Evolutionary conservation across 2,329 filamentous ascomycete genomes (phyloP).

Genomic region (Pseudogymnoascus sp.): DNA sequence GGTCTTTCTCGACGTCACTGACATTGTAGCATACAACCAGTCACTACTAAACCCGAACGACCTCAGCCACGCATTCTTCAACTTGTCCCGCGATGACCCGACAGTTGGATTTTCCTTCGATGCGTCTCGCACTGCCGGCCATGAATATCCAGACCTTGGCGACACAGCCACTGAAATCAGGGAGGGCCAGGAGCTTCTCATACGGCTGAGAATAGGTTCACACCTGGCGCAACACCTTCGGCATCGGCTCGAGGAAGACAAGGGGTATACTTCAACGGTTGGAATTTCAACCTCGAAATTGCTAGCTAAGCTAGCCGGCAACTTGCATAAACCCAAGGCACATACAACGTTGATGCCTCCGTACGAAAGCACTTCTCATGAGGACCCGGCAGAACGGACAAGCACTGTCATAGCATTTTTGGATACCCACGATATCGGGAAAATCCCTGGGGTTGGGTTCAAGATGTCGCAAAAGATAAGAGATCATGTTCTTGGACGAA

Average conservation of each 20-base stretch:
- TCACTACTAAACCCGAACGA: conserved; percentile 59
- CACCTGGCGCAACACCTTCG: conserved; percentile 73
- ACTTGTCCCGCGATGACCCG: conserved; percentile 63
- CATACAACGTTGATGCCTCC: conserved; percentile 78
- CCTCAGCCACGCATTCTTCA: conserved; percentile 67
- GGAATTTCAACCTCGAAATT: conserved; percentile 84
- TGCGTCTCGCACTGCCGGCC: conserved; percentile 58
- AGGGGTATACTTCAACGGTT: conserved; percentile 79
- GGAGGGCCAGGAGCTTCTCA: conserved; percentile 16
- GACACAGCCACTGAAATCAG: background rate
- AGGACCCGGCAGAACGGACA: conserved; percentile 14
- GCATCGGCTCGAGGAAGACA: conserved; percentile 61
- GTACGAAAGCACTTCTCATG: conserved; percentile 30
- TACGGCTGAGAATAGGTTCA: conserved; percentile 66
- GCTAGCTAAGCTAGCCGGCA: conserved; percentile 76
- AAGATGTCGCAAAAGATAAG: conserved; percentile 65
- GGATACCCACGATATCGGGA: conserved; percentile 65
- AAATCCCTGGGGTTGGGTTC: conserved; percentile 78
- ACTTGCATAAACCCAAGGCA: conserved; percentile 73
- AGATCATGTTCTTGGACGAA: conserved; percentile 43
- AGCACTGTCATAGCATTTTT: conserved; percentile 47
- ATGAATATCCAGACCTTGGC: conserved; percentile 21
- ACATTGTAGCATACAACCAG: conserved; percentile 77
- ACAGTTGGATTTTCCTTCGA: conserved; percentile 75
- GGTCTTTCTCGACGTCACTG: conserved; percentile 65